Evolutionary conservation across 305 asterid species (phyloP), one percentile per base, ranked within the genome.

Genomic region (Withania somnifera): DNA sequence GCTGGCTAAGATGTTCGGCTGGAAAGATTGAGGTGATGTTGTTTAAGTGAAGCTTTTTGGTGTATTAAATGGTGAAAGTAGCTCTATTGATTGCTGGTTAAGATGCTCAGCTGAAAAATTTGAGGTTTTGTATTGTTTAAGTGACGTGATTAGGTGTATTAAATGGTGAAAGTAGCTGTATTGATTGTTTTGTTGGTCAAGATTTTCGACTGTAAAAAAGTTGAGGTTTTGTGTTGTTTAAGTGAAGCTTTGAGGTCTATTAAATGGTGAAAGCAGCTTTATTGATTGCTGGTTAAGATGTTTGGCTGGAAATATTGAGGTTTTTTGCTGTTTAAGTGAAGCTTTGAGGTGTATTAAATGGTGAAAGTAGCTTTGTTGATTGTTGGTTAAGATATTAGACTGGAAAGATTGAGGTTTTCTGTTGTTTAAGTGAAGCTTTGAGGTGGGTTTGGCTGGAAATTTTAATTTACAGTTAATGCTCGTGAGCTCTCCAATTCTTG

Each of bases 281-380:
- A n/a, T n/a, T n/a, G n/a, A n/a, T n/a, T n/a, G n/a, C n/a, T n/a
- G n/a, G n/a, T n/a, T n/a, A n/a, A n/a, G n/a, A n/a, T n/a, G n/a
- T n/a, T n/a, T n/a, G n/a, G n/a, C n/a, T n/a, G n/a, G n/a, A n/a
- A n/a, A n/a, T n/a, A n/a, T n/a, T n/a, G n/a, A n/a, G n/a, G n/a
- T n/a, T n/a, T n/a, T 82, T 56, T 79, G 81, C 58, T 85, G 47
- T 75, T 86, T 73, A 53, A 82, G 83, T 60, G 63, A 76, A 78
- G 42, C 7, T 64, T 57, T 26, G 81, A 78, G 68, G 81, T 58
- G 71, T n/a, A 7, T 36, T 36, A 30, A 30, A 30, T 30, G 34
- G 34, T 30, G 34, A 30, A 30, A 1, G 34, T 30, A n/a, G n/a
- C n/a, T n/a, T n/a, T n/a, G n/a, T n/a, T n/a, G n/a, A n/a, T n/a